Percentiles rank a stretch among this genome's conserved stretches.
These are phyloP conservation scores for Termitomyces sp. DNA, from an alignment of 768 basidiomycete species.

Conservation along the genomic window DNA sequence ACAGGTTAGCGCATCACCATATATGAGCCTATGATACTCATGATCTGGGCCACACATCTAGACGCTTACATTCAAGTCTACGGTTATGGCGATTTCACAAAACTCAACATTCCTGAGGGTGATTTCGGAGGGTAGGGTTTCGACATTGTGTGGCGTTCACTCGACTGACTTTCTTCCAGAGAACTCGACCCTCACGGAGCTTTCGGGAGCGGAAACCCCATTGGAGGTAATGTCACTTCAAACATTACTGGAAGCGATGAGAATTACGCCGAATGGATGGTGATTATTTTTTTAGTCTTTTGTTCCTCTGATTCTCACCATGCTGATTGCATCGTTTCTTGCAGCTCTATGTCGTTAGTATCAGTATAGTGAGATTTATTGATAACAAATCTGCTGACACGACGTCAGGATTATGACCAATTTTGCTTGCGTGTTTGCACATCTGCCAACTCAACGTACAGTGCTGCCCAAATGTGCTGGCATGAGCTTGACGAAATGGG, in stretches of 20 bases:
- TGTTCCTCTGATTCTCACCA: neutral
- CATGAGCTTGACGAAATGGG: constrained; percentile 42
- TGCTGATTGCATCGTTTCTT: neutral
- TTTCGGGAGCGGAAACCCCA: constrained; percentile 32
- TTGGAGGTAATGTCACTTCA: constrained; percentile 41
- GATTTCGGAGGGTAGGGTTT: constrained; percentile 32
- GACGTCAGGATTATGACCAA: constrained; percentile 24
- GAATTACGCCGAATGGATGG: constrained; percentile 38
- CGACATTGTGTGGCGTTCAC: neutral
- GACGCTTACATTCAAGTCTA: constrained; percentile 38
- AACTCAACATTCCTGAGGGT: constrained; percentile 31
- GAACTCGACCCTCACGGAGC: constrained; percentile 42
- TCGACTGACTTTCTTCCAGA: constrained; percentile 11
- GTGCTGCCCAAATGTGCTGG: constrained; percentile 36
- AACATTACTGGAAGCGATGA: constrained; percentile 32
- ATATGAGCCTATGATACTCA: neutral
- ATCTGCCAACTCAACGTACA: constrained; percentile 37
- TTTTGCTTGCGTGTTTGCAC: constrained; percentile 39
- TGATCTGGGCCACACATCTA: neutral
- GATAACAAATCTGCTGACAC: neutral
- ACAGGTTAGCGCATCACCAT: constrained; percentile 21
- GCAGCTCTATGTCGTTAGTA: constrained; percentile 26
- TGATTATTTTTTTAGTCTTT: constrained; percentile 10
- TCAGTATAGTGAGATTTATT: neutral
- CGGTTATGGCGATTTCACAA: constrained; percentile 37